Percentiles rank a stretch among this genome's conserved stretches.
Evolutionary conservation across 768 basidiomycete genomes (phyloP).

Genomic region (Termitomyces sp.): DNA sequence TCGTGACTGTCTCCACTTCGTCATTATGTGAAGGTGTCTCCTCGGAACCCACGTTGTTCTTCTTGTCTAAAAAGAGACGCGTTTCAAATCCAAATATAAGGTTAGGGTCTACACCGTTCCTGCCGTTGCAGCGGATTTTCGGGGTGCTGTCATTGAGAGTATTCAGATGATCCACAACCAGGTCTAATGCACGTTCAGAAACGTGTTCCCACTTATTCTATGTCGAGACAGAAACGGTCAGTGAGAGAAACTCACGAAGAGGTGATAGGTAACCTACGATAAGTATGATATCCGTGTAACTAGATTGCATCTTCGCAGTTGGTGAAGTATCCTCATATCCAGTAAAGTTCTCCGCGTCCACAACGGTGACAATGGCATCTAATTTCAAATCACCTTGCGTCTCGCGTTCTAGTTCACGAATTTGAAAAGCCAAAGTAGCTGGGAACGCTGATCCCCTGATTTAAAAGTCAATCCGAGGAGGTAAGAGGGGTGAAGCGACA

Average conservation of each 20-base stretch:
- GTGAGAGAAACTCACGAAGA: not conserved
- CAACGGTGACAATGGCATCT: conserved; percentile 87
- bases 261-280: conserved; percentile 49
- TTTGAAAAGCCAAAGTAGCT: conserved; percentile 91
- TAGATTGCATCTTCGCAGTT: conserved; percentile 92
- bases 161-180: conserved; percentile 80
- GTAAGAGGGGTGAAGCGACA: conserved; percentile 17
- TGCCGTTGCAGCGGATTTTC: conserved; percentile 65
- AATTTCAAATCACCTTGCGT: conserved; percentile 71
- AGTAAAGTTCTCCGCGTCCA: conserved; percentile 86
- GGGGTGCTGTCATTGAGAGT: conserved; percentile 90
- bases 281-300: conserved; percentile 88
- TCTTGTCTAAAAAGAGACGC: conserved; percentile 51
- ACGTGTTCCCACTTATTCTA: conserved; percentile 92
- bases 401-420: conserved; percentile 80
- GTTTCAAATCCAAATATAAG: conserved; percentile 89
- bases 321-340: conserved; percentile 93
- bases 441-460: conserved; percentile 90
- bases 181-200: conserved; percentile 71
- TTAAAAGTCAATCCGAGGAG: not conserved
- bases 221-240: not conserved
- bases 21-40: conserved; percentile 49
- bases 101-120: conserved; percentile 64
- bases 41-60: conserved; percentile 10
- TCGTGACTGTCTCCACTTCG: conserved; percentile 78